Base-by-base conservation (phyloP, 345 rosid genomes). In the Eucalyptus tenuipes region DNA sequence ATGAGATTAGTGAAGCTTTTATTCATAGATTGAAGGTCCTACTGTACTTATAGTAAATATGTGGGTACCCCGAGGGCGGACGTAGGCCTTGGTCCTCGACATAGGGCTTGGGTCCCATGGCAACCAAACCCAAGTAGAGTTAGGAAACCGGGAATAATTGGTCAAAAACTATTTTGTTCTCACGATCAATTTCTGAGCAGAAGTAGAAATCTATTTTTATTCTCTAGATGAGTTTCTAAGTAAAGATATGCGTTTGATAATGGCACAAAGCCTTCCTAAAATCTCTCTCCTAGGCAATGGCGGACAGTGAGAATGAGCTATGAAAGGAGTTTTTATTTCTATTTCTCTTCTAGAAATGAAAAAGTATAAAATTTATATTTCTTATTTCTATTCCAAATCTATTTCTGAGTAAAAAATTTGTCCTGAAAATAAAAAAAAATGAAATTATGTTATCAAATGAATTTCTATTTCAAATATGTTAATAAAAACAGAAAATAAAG, bases 301-400 rank as follows among this genome's bases (percentile, higher is more conserved):
- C 0, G 1, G 1, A 52, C 0, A 7, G 10, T 0, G 0, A 52
- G 57, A 52, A 1, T 0, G 2, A 7, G 25, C 2, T 20, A 52
- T 18, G 2, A 52, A 52, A 52, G 4, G 55, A 52, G 55, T 52
- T 52, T 52, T 52, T 50, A 7, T 50, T 17, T 50, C 0, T 50
- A 1, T 17, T 52, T 52, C 20, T 52, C 4, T 52, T 52, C 2
- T 52, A 18, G 5, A 52, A 18, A 52, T 52, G 20, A 52, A 52
- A 18, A 18, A 0, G 24, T 52, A 7, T 18, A 52, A 7, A 52
- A 52, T 7, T 52, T 52, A 0, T 52, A 52, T 18, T 18, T 17
- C 0, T 52, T 24, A 18, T 52, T 52, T 52, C 0, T 52, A 52
- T 17, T 17, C 2, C 0, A 50, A 50, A 50, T 50, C 0, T 50